Percentiles rank a stretch among this genome's conserved stretches.
phyloP scores from a whole-genome alignment of 192 early-diverging fungal species.

The Mortierella hygrophila region DNA sequence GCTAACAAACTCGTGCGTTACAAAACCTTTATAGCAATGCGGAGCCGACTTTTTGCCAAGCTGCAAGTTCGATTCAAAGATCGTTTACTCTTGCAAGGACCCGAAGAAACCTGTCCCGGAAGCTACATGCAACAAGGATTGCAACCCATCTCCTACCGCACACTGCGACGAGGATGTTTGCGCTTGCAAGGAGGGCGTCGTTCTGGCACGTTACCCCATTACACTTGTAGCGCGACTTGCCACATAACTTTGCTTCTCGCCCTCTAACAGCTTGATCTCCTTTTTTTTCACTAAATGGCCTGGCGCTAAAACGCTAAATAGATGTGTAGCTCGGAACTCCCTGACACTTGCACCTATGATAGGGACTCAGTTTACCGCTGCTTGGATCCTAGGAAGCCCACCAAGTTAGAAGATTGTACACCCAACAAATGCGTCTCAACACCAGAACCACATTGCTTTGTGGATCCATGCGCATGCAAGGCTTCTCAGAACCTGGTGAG shows the following conservation, averaged over 20 bases:
- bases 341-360: neutral
- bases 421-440: slow-evolving; percentile 1
- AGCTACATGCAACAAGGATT: neutral
- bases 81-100: neutral
- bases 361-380: neutral
- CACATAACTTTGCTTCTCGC: neutral
- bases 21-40: neutral
- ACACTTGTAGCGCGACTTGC: neutral
- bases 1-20: too few relatives aligned
- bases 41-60: neutral
- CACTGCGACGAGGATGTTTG: neutral
- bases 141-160: neutral
- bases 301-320: neutral
- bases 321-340: slow-evolving; percentile 11
- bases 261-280: neutral
- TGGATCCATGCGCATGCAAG: neutral
- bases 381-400: neutral
- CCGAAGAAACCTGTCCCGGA: neutral
- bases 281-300: neutral
- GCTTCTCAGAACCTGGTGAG: neutral
- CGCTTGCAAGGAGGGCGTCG: neutral
- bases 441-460: neutral
- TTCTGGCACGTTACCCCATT: neutral
- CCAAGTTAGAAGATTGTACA: neutral
- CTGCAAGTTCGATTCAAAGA: neutral